Base-by-base conservation (phyloP, 352 stramenopile species). In the Phytopythium mirpurense region DNA sequence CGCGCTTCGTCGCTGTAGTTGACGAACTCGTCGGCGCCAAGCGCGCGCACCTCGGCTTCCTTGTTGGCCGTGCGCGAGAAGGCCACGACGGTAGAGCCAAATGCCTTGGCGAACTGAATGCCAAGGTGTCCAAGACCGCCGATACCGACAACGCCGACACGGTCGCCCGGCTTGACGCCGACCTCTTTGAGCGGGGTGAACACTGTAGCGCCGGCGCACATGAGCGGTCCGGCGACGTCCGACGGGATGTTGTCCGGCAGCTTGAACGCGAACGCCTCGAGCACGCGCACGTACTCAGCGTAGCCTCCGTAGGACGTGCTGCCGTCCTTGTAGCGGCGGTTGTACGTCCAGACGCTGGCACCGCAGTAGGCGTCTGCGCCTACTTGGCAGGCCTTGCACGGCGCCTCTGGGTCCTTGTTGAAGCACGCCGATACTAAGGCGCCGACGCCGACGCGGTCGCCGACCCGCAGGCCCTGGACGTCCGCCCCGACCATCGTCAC, bases 101-200 rank as follows among this genome's bases (percentile, higher is more conserved):
- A 62, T 2, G 74, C 82, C 8, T 68, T 54, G 23, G 74, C 77
- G 46, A 92, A 77, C 65, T 93, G 87, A 41, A 93, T 66, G 2
- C 60, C 78, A 43, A 93, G 67, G 52, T 94, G 83, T 24, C 82
- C 83, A 8, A 94, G 61, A 26, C 83, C 83, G 29, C 83, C 82
- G 43, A 91, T 79, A 14, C 86, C 86, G 11, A 85, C 65, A 5
- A 95, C 63, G n/a, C 65, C 85, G 15, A 96, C 66, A 8, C 65
- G 74, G 42, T 78, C 59, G 15, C 72, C 72, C 18, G 61, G 29
- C 57, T 80, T 63, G 18, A 84, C 69, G 52, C 68, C 67, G 34
- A 62, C 57, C 54, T 78, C 63, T 61, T 73, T 75, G 37, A 94
- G 52, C 1, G 86, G 86, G 36, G 72, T 85, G 65, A 83, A 96